phyloP scores from a whole-genome alignment of 2,329 filamentous ascomycete species.

The Periconia sp. region DNA sequence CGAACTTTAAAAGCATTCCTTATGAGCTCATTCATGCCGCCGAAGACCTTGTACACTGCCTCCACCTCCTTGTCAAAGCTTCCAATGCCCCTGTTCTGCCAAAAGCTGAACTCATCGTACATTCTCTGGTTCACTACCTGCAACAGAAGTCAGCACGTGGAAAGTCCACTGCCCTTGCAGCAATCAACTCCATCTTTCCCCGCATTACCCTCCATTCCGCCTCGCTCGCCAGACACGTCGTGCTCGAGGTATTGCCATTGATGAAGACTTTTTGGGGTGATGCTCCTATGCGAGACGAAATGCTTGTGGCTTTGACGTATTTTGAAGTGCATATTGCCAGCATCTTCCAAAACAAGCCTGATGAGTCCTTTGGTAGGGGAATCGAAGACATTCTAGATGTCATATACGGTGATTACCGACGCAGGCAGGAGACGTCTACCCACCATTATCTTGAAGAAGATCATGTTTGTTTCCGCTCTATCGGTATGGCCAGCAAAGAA shows the following conservation, averaged over 20 bases:
- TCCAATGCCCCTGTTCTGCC: conserved; percentile 68
- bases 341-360: conserved; percentile 27
- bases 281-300: conserved; percentile 67
- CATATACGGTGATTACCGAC: conserved; percentile 78
- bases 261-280: conserved; percentile 74
- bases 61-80: conserved; percentile 64
- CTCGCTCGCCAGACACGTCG: conserved; percentile 60
- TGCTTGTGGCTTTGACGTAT: conserved; percentile 72
- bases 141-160: conserved; percentile 62
- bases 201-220: conserved; percentile 70
- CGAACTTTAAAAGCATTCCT: conserved; percentile 18
- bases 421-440: conserved; percentile 59
- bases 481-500: conserved; percentile 35
- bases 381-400: conserved; percentile 69
- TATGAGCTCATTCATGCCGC: conserved; percentile 26
- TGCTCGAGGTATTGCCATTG: conserved; percentile 66
- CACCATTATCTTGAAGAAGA: conserved; percentile 66
- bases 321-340: conserved; percentile 49
- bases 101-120: conserved; percentile 59
- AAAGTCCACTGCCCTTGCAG: conserved; percentile 73
- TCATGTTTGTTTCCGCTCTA: conserved; percentile 61
- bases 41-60: conserved; percentile 58
- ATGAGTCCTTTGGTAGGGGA: conserved; percentile 30
- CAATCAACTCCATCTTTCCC: conserved; percentile 71
- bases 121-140: conserved; percentile 62